phyloP scores from a whole-genome alignment of 129 eudicot genomes.

The Mikania micrantha region DNA sequence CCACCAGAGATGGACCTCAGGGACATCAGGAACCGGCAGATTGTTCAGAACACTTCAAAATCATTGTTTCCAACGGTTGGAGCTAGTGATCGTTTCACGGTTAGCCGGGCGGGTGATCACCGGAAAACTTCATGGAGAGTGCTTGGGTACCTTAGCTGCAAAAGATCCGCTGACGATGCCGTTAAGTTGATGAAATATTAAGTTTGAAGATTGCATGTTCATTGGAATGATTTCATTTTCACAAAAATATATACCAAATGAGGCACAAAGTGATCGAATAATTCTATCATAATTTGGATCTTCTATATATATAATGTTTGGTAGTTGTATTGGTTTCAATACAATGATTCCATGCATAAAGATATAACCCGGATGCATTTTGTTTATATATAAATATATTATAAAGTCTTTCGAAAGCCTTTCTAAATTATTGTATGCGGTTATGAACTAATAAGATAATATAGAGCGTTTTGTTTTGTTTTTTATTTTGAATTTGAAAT shows the following conservation, averaged over 20 bases:
- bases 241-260: conserved; percentile 19
- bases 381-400: too few species aligned
- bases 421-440: conserved; percentile 4
- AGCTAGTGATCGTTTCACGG: not conserved
- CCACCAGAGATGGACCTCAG: conserved; percentile 62
- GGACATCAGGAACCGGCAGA: conserved; percentile 58
- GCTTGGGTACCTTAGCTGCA: conserved; percentile 56
- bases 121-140: conserved; percentile 59
- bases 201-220: conserved; percentile 20
- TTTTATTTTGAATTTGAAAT: too few species aligned
- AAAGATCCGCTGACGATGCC: conserved; percentile 43
- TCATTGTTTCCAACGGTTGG: conserved; percentile 17
- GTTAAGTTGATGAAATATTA: conserved; percentile 28
- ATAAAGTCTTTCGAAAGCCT: conserved; percentile 2
- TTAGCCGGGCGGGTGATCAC: conserved; percentile 11
- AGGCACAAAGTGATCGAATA: conserved; percentile 17
- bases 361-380: conserved; percentile 13
- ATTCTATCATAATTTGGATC: not conserved
- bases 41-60: conserved; percentile 29
- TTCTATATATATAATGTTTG: conserved; percentile 19
- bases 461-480: not conserved
- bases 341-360: conserved; percentile 28
- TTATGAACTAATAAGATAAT: not conserved
- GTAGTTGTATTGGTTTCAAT: conserved; percentile 18
- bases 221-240: conserved; percentile 19